Evolutionary conservation across 257 asterid genomes (phyloP), one percentile per base, ranked within the genome.

Genomic region (Nicotiana attenuata): DNA sequence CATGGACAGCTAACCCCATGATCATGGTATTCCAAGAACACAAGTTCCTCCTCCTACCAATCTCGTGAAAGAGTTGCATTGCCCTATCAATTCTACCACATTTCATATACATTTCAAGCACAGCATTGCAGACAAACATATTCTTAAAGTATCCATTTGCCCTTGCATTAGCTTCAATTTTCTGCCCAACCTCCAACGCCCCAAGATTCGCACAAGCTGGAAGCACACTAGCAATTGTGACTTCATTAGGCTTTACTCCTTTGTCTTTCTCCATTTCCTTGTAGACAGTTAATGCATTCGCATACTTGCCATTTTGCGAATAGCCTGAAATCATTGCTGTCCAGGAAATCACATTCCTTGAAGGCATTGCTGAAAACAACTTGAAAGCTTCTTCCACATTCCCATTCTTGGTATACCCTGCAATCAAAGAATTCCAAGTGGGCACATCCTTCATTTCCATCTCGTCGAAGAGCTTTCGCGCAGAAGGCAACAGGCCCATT

Each of bases 181-280:
- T 91, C 92, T 86, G 84, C 65, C 98, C 99, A 76, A 88, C 85
- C 86, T 88, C 97, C 85, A 95, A 78, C 0, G 98, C 98, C 78
- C 99, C 97, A 65, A 92, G 91, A 85, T 93, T 93, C 6, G 96
- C 94, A 60, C 98, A 93, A 52, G 99, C 96, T 0, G 98, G 99
- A 83, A 95, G 93, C 80, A 92, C 94, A 83, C 98, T 93, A 76
- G 97, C 96, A 56, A 93, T 81, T 6, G 99, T 95, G 76, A 95
- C 99, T 71, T 90, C 90, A 86, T 93, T 93, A 68, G 99, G 97
- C 89, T 56, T 85, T 65, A 87, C 90, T 31, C 76, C 85, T 60
- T 81, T 87, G 50, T 92, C 92, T 53, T 86, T 87, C 87, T 90
- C 93, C 97, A 94, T 89, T 76, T 91, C 83, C 90, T 90, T 28